Evolutionary conservation across 257 asterid genomes (phyloP).

Genomic region (Solanum clarkiae): DNA sequence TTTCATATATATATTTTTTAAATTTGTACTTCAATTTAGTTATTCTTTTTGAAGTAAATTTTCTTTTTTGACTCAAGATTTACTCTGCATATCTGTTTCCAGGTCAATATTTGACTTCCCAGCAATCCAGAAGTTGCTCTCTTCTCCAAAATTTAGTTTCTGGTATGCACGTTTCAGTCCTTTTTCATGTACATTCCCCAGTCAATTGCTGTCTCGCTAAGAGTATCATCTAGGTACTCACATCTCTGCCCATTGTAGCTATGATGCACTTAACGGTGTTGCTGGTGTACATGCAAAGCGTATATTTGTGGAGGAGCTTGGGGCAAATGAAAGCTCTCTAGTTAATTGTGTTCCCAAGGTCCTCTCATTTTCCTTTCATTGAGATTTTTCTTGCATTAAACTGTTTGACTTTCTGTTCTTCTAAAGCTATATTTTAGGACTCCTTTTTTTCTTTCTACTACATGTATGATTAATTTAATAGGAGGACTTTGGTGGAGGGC

Average conservation of each 20-base stretch:
- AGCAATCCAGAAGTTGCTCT: constrained; percentile 62
- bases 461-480: constrained; percentile 22
- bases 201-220: not conserved
- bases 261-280: constrained; percentile 96
- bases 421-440: not conserved
- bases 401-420: not conserved
- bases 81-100: constrained; percentile 11
- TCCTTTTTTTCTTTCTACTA: not conserved
- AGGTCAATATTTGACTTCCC: constrained; percentile 92
- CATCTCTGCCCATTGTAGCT: constrained; percentile 28
- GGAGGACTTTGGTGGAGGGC: constrained; percentile 99
- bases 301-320: constrained; percentile 90
- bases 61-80: constrained; percentile 1
- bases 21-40: not conserved
- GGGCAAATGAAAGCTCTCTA: constrained; percentile 74
- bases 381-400: not conserved
- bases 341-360: constrained; percentile 95
- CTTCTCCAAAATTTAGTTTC: constrained; percentile 77
- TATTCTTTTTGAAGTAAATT: not conserved
- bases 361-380: not conserved
- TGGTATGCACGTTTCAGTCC: constrained; percentile 40
- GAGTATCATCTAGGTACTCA: not conserved
- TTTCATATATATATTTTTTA: not conserved
- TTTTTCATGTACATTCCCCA: not conserved
- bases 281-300: constrained; percentile 93